phyloP scores from a whole-genome alignment of 1,284 basidiomycete species.

The Trametes versicolor region DNA sequence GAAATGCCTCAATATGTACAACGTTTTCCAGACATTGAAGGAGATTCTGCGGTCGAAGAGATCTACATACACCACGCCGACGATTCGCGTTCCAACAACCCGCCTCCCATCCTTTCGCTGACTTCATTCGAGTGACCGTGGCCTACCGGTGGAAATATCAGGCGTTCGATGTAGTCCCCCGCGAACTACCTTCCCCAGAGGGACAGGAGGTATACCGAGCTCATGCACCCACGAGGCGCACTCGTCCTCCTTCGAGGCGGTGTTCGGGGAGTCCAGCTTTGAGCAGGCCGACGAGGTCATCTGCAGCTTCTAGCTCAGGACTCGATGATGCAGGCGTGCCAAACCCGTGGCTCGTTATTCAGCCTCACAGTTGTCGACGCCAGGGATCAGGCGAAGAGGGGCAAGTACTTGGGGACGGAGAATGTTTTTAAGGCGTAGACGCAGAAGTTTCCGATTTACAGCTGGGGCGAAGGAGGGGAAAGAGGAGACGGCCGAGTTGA shows the following conservation, averaged over 20 bases:
- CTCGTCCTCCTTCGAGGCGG: not conserved
- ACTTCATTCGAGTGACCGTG: not conserved
- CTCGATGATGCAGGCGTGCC: not conserved
- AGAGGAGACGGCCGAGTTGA: not conserved
- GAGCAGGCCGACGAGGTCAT: not conserved
- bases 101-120: not conserved
- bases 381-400: not conserved
- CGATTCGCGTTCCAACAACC: not conserved
- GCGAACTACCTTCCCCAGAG: no score
- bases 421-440: not conserved
- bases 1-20: no score
- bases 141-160: not conserved
- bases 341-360: not conserved
- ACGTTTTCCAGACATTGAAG: no score
- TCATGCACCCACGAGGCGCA: not conserved
- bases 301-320: not conserved
- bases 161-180: not conserved
- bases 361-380: not conserved
- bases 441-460: not conserved
- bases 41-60: not conserved
- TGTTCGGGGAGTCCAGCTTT: not conserved
- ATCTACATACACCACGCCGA: conserved; percentile 6
- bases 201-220: no score
- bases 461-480: not conserved
- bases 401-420: not conserved